These are phyloP conservation scores for Mortierella claussenii DNA, from an alignment of 192 early-diverging fungal genomes.

Conservation along the genomic window DNA sequence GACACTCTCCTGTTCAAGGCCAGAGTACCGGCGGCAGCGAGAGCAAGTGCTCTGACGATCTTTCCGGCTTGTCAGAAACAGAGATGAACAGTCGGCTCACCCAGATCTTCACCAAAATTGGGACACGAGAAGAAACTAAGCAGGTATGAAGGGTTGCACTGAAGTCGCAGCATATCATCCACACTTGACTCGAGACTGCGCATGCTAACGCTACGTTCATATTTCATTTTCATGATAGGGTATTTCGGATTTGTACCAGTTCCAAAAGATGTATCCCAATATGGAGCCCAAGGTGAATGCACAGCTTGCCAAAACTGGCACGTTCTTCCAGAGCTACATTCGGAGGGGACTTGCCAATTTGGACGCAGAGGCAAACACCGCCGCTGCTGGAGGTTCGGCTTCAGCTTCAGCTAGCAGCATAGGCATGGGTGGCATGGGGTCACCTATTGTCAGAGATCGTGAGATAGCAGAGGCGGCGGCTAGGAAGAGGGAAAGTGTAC, in stretches of 20 bases:
- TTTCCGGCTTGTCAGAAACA: constrained; percentile 54
- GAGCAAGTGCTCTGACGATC: constrained; percentile 11
- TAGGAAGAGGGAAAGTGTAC: constrained; percentile 28
- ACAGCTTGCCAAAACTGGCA: constrained; percentile 69
- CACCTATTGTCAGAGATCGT: constrained; percentile 14
- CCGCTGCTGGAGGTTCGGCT: constrained; percentile 5
- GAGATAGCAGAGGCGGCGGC: constrained; percentile 20
- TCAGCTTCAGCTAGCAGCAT: not conserved
- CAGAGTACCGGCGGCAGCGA: constrained; percentile 12
- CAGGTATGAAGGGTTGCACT: constrained; percentile 60
- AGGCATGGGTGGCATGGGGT: not conserved
- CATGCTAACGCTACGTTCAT: no score
- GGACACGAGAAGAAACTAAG: constrained; percentile 73
- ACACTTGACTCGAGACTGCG: no score
- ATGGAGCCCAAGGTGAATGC: constrained; percentile 69
- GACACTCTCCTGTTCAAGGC: constrained; percentile 8
- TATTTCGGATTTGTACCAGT: constrained; percentile 79
- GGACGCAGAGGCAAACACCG: constrained; percentile 59
- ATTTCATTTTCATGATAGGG: constrained; percentile 65
- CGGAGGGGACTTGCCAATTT: constrained; percentile 70
- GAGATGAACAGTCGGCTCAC: constrained; percentile 74
- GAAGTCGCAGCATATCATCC: no score
- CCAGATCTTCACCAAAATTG: constrained; percentile 79
- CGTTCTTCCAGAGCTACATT: constrained; percentile 82
- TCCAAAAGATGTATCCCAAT: constrained; percentile 78